Base-by-base conservation (phyloP, 1,284 basidiomycete genomes). In the Xanthoconium separans region DNA sequence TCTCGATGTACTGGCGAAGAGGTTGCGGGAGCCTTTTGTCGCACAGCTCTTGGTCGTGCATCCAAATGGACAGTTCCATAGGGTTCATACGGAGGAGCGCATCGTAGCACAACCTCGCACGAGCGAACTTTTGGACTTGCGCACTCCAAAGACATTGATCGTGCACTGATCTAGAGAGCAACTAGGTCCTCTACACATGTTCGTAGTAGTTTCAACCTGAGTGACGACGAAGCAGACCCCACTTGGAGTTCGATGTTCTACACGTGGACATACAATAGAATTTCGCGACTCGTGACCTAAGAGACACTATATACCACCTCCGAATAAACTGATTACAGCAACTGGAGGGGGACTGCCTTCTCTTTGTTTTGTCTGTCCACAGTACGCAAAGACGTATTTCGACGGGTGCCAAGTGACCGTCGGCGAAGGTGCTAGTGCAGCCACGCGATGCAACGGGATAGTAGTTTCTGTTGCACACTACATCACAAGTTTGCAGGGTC, bases 361-460 rank as follows among this genome's bases (percentile, higher is more conserved):
- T 51, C 78, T 77, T 46, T 73, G 64, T 59, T 81, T 83, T 5
- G 82, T 85, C 62, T 89, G 85, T 5, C 87, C 88, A 63, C 88
- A 90, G 61, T 89, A 91, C 3, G 88, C 88, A 53, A 90, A 80
- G 7, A 84, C 79, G 60, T 89, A 83, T 69, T 84, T 87, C 9
- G 84, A 87, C 4, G 89, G 89, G 66, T 91, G 89, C 89, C 89
- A 91, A 1, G 81, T 73, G 3, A 91, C 88, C 1, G 85, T 84
- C 6, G 82, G 81, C 15, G 86, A 81, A 0, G 85, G 75, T 3
- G 82, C 83, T 8, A 84, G 70, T 4, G 85, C 77, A 2, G 84
- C 79, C 13, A 91, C 80, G 18, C 89, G 84, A 64, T 89, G 85
- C 29, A 89, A 61, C 2, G 85, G 84, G 31, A 78, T 68, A 13